phyloP scores from a whole-genome alignment of 805 yeast genomes.

The Cyberlindnera meyerae region DNA sequence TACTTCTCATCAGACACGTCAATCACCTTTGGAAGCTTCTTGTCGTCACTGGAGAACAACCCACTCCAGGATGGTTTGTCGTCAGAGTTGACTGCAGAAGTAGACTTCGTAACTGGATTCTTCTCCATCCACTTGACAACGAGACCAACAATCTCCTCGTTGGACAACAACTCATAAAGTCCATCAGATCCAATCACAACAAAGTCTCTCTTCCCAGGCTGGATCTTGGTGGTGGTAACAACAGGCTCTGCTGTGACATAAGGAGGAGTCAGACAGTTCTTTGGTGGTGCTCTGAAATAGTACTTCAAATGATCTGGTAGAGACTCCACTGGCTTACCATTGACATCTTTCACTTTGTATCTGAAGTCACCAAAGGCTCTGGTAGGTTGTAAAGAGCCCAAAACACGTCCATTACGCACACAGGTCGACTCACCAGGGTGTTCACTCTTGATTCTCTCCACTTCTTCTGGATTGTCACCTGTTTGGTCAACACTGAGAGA shows the following conservation, averaged over 20 bases:
- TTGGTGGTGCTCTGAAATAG: slow-evolving; percentile 76
- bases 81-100: slow-evolving; percentile 7
- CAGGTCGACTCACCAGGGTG: slow-evolving; percentile 85
- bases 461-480: slow-evolving; percentile 86
- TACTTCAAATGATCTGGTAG: slow-evolving; percentile 76
- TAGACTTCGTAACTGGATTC: slow-evolving; percentile 40
- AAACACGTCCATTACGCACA: slow-evolving; percentile 79
- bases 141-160: slow-evolving; percentile 87
- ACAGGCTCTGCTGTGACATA: slow-evolving; percentile 97
- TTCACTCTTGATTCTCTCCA: slow-evolving; percentile 71
- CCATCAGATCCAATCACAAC: slow-evolving; percentile 94
- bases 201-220: slow-evolving; percentile 71
- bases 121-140: slow-evolving; percentile 92
- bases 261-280: slow-evolving; percentile 80
- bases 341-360: slow-evolving; percentile 69
- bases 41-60: slow-evolving; percentile 23
- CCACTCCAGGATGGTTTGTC: slow-evolving; percentile 18
- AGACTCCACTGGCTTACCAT: slow-evolving; percentile 38
- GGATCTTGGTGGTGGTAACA: slow-evolving; percentile 72
- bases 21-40: slow-evolving; percentile 55
- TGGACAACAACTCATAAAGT: slow-evolving; percentile 81
- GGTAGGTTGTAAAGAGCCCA: slow-evolving; percentile 92
- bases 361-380: slow-evolving; percentile 97
- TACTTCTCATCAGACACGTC: slow-evolving; percentile 57
- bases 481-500: slow-evolving; percentile 91